Base-by-base conservation (phyloP, 331 rosid genomes). In the Malus hybrid region DNA sequence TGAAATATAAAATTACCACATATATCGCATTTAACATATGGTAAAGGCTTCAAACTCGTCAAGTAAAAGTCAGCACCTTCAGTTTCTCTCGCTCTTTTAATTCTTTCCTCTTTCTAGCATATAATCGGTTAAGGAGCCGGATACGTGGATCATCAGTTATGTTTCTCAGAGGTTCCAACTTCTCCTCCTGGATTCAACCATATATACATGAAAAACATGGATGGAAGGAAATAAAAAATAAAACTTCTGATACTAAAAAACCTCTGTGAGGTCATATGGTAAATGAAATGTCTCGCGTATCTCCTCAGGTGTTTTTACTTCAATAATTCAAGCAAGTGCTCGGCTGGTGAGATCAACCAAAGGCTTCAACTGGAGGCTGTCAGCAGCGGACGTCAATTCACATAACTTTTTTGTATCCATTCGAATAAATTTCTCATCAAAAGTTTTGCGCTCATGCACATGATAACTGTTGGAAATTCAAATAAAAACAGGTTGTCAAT, bases 251-350 rank as follows among this genome's bases (percentile, higher is more conserved):
- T 52, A 77, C 69, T 65, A 66, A 77, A 85, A 73, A 70, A 89
- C 98, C 97, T 93, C 96, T 5, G 98, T 93, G 27, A 93, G 96
- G 65, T 93, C 98, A 81, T 93, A 96, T 10, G 98, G 96, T 78
- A 93, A 81, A 81, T 93, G 96, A 87, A 93, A 93, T 60, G 93
- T 87, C 79, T 90, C 95, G 20, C 98, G 91, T 31, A 93, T 93
- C 87, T 93, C 96, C 85, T 93, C 93, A 4, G 98, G 91, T 27
- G 96, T 80, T 83, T 93, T 93, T 71, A 96, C 98, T 86, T 93
- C 98, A 78, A 93, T 90, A 68, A 90, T 93, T 68, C 95, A 90
- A 44, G 98, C 98, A 79, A 93, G 96, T 67, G 98, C 96, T 74
- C 93, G 83, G 73, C 98, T 89, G 59, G 98, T 93, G 59, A 93